Evolutionary conservation across 2,329 filamentous ascomycete species (phyloP).

Genomic region (Neofusicoccum laricinum): DNA sequence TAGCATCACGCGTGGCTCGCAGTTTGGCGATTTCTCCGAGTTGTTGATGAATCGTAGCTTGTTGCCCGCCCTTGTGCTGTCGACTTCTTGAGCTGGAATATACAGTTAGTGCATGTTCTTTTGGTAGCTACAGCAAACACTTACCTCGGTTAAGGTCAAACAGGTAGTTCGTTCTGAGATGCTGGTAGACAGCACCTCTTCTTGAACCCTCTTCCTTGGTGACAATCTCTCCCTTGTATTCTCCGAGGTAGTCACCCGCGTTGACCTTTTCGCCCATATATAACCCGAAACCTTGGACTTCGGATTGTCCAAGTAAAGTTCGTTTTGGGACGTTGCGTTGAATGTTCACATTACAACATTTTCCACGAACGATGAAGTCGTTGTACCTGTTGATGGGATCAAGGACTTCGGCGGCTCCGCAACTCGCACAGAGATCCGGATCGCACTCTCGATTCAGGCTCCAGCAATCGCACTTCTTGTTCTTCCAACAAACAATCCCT

Average conservation of each 20-base stretch:
- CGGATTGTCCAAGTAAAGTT: conserved; percentile 67
- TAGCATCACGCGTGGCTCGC: conserved; percentile 65
- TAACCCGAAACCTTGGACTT: conserved; percentile 72
- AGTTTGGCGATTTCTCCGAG: conserved; percentile 56
- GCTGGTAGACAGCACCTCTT: conserved; percentile 60
- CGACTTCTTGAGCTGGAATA: conserved; percentile 52
- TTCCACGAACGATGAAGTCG: conserved; percentile 53
- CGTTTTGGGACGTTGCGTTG: conserved; percentile 66
- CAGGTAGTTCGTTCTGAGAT: conserved; percentile 61
- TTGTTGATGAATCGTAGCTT: conserved; percentile 84
- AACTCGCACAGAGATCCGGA: conserved; percentile 68
- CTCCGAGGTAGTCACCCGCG: conserved; percentile 71
- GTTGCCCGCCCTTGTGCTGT: conserved; percentile 74
- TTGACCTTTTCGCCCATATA: conserved; percentile 67
- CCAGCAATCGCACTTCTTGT: conserved; percentile 62
- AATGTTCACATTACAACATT: conserved; percentile 70
- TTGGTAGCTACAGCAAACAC: conserved; percentile 4
- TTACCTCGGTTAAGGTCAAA: conserved; percentile 51
- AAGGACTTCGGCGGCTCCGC: conserved; percentile 66
- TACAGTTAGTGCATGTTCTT: conserved; percentile 15
- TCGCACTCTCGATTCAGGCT: conserved; percentile 77
- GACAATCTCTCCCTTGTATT: conserved; percentile 78
- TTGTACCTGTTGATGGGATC: conserved; percentile 66
- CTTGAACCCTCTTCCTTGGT: conserved; percentile 67
- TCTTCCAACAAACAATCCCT: conserved; percentile 46